Conservation (phyloP, 2,329 filamentous ascomycete species). For the Dactylella cylindrospora region DNA sequence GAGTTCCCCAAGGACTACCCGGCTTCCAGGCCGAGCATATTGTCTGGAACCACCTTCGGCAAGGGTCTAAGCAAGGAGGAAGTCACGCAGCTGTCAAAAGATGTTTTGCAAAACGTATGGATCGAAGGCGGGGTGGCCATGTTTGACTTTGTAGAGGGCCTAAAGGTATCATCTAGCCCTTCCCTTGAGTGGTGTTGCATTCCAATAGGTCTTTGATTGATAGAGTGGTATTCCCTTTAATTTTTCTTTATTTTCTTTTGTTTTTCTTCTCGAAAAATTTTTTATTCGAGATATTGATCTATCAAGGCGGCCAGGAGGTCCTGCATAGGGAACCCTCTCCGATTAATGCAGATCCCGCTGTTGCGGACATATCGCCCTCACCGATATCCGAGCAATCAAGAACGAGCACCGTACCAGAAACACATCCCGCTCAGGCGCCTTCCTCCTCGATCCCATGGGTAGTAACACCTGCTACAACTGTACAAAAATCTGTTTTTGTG, state of each 20-base stretch:
- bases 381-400: conserved; percentile 9
- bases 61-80: conserved; percentile 60
- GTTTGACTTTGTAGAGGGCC: conserved; percentile 84
- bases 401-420: conserved; percentile 1
- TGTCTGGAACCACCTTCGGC: conserved; percentile 78
- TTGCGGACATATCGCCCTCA: conserved; percentile 10
- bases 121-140: conserved; percentile 76
- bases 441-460: conserved; percentile 66
- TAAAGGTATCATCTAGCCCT: conserved; percentile 53
- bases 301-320: conserved; percentile 35
- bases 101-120: conserved; percentile 69
- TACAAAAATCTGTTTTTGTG: conserved; percentile 85
- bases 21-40: conserved; percentile 67
- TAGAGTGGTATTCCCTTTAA: not conserved
- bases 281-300: conserved; percentile 7
- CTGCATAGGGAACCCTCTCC: conserved; percentile 18
- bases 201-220: not conserved
- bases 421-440: conserved; percentile 48
- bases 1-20: conserved; percentile 76
- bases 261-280: not conserved
- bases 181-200: not conserved
- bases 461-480: conserved; percentile 70
- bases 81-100: conserved; percentile 72
- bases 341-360: not conserved
- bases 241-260: not conserved